Percentiles rank a stretch among this genome's conserved stretches.
These are phyloP conservation scores for Aphanocladium album DNA, from an alignment of 2,329 filamentous ascomycete genomes.

Conservation along the genomic window DNA sequence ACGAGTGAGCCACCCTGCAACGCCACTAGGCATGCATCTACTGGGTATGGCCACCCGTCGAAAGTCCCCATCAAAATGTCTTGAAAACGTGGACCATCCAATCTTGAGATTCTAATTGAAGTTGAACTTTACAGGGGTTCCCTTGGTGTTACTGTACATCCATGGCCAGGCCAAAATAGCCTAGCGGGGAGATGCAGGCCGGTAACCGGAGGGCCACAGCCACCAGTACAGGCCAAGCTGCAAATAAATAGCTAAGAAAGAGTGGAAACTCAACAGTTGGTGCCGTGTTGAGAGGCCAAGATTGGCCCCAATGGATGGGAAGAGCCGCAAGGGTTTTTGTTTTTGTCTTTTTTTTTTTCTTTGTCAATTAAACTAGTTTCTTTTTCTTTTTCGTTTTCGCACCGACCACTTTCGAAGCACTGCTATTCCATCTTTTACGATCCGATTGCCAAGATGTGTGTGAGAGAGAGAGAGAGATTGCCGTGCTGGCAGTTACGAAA, in stretches of 20 bases:
- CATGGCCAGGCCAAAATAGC: background rate
- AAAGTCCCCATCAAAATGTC: too few species aligned
- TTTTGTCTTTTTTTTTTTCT: background rate
- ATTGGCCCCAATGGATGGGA: constrained; percentile 2
- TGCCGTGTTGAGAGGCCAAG: background rate
- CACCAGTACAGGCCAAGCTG: background rate
- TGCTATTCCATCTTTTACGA: background rate
- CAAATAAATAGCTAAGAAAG: background rate
- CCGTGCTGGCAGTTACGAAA: background rate
- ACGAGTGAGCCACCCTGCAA: too few species aligned
- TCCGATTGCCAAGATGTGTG: background rate
- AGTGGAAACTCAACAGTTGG: background rate
- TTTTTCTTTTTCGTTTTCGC: constrained; percentile 8
- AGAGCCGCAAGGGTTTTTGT: background rate
- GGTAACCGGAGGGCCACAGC: background rate
- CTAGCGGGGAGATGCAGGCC: constrained; percentile 2
- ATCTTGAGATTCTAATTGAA: too few species aligned
- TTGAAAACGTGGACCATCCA: too few species aligned
- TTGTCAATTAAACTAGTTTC: background rate
- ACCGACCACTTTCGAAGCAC: too few species aligned
- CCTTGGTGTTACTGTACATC: too few species aligned
- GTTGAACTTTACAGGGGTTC: too few species aligned
- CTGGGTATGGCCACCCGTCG: too few species aligned
- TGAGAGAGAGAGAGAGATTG: too few species aligned
- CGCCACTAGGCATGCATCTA: too few species aligned